Evolutionary conservation across 148 eudicot species (phyloP), one percentile per base, ranked within the genome.

Genomic region (Heliosperma pusillum): DNA sequence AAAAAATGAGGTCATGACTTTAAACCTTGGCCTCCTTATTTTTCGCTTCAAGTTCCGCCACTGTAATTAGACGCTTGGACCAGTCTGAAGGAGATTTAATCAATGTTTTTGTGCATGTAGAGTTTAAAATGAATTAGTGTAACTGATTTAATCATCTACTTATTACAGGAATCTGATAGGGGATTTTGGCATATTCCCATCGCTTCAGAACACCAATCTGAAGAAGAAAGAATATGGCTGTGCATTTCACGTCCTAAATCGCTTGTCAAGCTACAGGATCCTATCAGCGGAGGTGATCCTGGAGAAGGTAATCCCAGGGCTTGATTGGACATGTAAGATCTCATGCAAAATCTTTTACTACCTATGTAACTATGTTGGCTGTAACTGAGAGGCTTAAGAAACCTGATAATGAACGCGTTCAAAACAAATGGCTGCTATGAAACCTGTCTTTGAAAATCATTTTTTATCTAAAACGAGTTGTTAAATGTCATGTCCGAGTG

Each of bases 181-280:
- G 98, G 98, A 57, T 87, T 88, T 72, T 93, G 98, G 98, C 98
- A 93, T 83, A 81, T 93, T 81, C 98, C 98, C n/a, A 75, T 93
- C 61, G 88, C 70, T 72, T 88, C 91, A 25, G 86, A 89, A 72
- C 76, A 76, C 68, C 87, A 88, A 67, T 79, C 85, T 52, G 90
- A 86, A 83, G 95, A 60, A 74, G 89, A 91, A 74, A 81, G 95
- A 67, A 74, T 77, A 77, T 93, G 97, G 95, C 73, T 93, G 80
- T 93, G 98, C 79, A 78, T 85, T 27, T 83, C 83, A 53, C 97
- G 97, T 73, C 78, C 81, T 59, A 85, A 85, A 56, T 76, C 85
- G 40, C 77, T 36, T 29, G 53, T 53, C 73, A 36, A 56, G 53
- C 72, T 42, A 40, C 81, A 64, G 70, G 79, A 76, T 72, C 74